phyloP scores from a whole-genome alignment of 495 filamentous ascomycete genomes.

The Penicillium odoratum region DNA sequence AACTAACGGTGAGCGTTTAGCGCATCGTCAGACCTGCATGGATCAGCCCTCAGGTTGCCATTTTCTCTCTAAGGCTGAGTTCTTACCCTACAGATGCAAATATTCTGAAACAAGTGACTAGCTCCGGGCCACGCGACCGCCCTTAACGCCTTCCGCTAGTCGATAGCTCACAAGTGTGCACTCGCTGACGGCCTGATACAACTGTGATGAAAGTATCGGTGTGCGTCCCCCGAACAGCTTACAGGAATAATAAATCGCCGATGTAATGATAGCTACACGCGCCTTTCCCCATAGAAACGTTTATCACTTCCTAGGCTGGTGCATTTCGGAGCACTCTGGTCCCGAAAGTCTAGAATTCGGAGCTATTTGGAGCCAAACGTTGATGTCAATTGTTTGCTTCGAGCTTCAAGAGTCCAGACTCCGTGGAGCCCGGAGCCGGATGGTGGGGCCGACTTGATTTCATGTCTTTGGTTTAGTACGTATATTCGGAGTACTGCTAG shows the following conservation, averaged over 20 bases:
- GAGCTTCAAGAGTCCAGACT: neutral
- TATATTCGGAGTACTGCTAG: no score
- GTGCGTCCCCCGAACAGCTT: neutral
- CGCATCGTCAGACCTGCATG: slow-evolving; percentile 2
- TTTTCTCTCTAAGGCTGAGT: slow-evolving; percentile 10
- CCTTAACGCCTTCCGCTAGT: slow-evolving; percentile 18
- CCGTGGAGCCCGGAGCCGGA: slow-evolving; percentile 24
- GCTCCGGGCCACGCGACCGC: slow-evolving; percentile 29
- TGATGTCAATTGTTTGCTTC: slow-evolving; percentile 1
- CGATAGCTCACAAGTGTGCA: slow-evolving; percentile 25
- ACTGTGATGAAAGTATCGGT: slow-evolving; percentile 6
- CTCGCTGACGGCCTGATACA: neutral
- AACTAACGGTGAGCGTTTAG: slow-evolving; percentile 5
- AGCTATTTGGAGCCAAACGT: neutral
- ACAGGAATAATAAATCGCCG: neutral
- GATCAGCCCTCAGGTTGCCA: neutral
- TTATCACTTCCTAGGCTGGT: slow-evolving; percentile 8
- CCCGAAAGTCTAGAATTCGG: neutral
- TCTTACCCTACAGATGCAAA: neutral
- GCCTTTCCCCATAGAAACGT: neutral
- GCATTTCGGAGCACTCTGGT: slow-evolving; percentile 6
- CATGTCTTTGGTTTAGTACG: neutral
- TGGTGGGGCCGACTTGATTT: slow-evolving; percentile 37
- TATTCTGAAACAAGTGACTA: slow-evolving; percentile 25
- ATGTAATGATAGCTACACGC: neutral